These are phyloP conservation scores for Curvularia verruculosa DNA, from an alignment of 2,329 filamentous ascomycete genomes.

Conservation along the genomic window DNA sequence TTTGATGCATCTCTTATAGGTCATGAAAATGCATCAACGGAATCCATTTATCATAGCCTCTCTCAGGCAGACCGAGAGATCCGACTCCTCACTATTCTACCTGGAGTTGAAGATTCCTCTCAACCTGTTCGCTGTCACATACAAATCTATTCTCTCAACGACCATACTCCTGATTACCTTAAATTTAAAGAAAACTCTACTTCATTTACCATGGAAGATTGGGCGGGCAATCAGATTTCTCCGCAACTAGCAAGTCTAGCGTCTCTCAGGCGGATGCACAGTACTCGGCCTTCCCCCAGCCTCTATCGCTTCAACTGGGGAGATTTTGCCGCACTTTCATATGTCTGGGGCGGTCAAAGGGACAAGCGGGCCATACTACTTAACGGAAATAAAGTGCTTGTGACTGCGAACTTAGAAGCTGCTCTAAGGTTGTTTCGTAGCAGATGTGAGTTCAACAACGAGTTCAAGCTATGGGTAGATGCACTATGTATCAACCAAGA, in stretches of 20 bases:
- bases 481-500: conserved; percentile 1
- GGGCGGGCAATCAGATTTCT: neutral
- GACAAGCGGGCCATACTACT: neutral
- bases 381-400: neutral
- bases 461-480: conserved; percentile 1
- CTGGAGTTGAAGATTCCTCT: neutral
- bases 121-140: neutral
- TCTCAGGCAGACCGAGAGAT: neutral
- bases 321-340: neutral
- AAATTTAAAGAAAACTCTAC: neutral
- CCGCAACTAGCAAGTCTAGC: neutral
- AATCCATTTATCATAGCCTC: neutral
- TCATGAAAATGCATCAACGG: neutral
- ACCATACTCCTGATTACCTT: neutral
- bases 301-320: conserved; percentile 2
- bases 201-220: neutral
- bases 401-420: neutral
- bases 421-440: neutral
- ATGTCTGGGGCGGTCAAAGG: neutral
- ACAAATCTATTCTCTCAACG: neutral
- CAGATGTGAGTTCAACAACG: neutral
- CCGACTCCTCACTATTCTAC: neutral
- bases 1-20: neutral
- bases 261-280: neutral
- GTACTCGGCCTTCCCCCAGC: neutral